Percentiles rank a stretch among this genome's conserved stretches.
phyloP scores from a whole-genome alignment of 2,329 filamentous ascomycete genomes.

The Paramyrothecium roridum region DNA sequence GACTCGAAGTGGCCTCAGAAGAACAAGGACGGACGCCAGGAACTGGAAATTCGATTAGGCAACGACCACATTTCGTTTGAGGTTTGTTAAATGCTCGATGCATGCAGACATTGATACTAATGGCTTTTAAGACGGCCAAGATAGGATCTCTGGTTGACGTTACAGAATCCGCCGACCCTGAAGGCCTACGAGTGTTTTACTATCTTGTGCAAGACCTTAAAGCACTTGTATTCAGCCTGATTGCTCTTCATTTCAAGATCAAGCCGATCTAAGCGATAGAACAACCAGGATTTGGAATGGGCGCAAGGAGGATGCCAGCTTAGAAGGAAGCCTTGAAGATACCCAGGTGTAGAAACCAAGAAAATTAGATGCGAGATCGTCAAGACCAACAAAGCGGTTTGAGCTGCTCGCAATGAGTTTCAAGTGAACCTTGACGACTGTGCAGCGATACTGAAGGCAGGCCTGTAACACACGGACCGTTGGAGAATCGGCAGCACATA shows the following conservation, averaged over 20 bases:
- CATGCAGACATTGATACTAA: not conserved
- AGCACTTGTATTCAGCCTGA: constrained; percentile 92
- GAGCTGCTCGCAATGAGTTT: too few species aligned
- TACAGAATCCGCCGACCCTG: constrained; percentile 91
- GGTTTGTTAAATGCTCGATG: constrained; percentile 44
- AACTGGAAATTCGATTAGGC: constrained; percentile 89
- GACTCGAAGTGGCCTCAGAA: constrained; percentile 98
- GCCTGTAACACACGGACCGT: too few species aligned
- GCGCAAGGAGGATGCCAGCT: not conserved
- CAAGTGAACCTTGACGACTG: too few species aligned
- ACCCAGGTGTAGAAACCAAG: constrained; percentile 8
- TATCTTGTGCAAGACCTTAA: constrained; percentile 98
- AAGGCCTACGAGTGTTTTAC: constrained; percentile 95
- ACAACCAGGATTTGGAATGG: not conserved
- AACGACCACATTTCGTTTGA: constrained; percentile 98
- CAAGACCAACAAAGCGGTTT: too few species aligned
- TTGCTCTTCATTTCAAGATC: constrained; percentile 96
- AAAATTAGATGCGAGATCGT: too few species aligned
- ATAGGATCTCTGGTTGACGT: constrained; percentile 97
- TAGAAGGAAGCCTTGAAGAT: constrained; percentile 9
- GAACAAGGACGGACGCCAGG: constrained; percentile 97
- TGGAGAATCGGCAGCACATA: too few species aligned
- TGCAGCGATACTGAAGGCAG: too few species aligned
- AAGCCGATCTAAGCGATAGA: constrained; percentile 61
- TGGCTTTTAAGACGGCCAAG: constrained; percentile 74